phyloP scores from a whole-genome alignment of 2,329 filamentous ascomycete genomes.

The Colletotrichum euphorbiae region DNA sequence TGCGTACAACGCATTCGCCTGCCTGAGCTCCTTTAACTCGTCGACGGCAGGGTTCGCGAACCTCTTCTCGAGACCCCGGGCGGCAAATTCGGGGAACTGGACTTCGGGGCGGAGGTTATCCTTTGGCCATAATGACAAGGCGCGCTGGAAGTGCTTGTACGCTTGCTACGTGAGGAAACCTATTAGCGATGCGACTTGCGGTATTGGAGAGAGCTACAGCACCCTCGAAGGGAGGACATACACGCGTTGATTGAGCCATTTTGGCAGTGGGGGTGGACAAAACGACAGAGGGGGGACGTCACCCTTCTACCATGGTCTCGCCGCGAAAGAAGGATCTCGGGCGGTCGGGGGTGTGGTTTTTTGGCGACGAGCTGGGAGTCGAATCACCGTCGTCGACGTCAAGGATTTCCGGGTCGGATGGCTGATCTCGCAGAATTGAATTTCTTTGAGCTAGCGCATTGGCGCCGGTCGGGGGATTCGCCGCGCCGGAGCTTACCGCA shows the following conservation, averaged over 20 bases:
- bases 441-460: not conserved
- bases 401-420: slow-evolving; percentile 32
- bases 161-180: slow-evolving; percentile 50
- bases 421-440: slow-evolving; percentile 26
- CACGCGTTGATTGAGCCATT: slow-evolving; percentile 43
- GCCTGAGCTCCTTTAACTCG: slow-evolving; percentile 64
- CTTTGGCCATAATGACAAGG: slow-evolving; percentile 70
- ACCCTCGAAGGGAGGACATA: slow-evolving; percentile 33
- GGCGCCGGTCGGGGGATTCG: too few species aligned
- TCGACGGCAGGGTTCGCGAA: slow-evolving; percentile 44
- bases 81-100: slow-evolving; percentile 70
- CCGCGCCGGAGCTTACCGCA: slow-evolving; percentile 21
- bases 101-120: slow-evolving; percentile 72
- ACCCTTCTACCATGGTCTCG: slow-evolving; percentile 28
- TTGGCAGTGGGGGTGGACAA: slow-evolving; percentile 9
- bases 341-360: slow-evolving; percentile 49
- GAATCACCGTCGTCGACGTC: slow-evolving; percentile 33
- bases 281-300: not conserved
- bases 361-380: slow-evolving; percentile 41
- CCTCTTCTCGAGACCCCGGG: slow-evolving; percentile 55
- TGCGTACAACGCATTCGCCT: slow-evolving; percentile 70
- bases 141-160: slow-evolving; percentile 60
- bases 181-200: slow-evolving; percentile 23
- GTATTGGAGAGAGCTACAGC: not conserved
- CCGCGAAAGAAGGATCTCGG: not conserved